Evolutionary conservation across 2,329 filamentous ascomycete species (phyloP).

Genomic region (Penicillium sp.): DNA sequence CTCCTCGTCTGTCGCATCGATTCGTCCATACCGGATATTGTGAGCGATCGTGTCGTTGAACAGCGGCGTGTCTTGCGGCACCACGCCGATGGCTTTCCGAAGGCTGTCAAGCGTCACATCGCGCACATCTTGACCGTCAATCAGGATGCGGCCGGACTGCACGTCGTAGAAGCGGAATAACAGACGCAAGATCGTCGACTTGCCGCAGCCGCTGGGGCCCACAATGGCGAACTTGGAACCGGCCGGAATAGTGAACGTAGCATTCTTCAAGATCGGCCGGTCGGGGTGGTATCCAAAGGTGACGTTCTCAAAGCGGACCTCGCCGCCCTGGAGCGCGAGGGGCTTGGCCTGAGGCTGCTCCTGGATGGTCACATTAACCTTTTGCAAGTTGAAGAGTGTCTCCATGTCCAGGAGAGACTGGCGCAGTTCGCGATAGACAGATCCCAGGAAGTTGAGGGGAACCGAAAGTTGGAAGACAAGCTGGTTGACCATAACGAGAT

Average conservation of each 20-base stretch:
- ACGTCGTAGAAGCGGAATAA: constrained; percentile 95
- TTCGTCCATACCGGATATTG: constrained; percentile 88
- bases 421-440: constrained; percentile 90
- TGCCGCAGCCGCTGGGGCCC: constrained; percentile 91
- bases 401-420: constrained; percentile 98
- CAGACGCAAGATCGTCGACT: constrained; percentile 85
- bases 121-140: constrained; percentile 90
- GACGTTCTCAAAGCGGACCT: constrained; percentile 93
- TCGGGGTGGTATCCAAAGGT: constrained; percentile 88
- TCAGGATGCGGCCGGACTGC: constrained; percentile 76
- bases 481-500: constrained; percentile 98
- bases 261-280: constrained; percentile 78
- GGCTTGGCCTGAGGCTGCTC: constrained; percentile 72
- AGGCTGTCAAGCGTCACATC: constrained; percentile 79
- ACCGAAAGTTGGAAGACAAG: constrained; percentile 97
- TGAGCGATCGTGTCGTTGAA: constrained; percentile 97
- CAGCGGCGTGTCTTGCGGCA: constrained; percentile 92
- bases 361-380: constrained; percentile 84
- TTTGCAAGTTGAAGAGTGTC: constrained; percentile 94
- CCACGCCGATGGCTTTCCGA: constrained; percentile 82
- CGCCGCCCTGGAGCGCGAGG: constrained; percentile 73
- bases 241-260: constrained; percentile 84
- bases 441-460: constrained; percentile 95
- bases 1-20: constrained; percentile 69
- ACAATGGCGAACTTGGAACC: constrained; percentile 96